Conservation (phyloP, 2,329 filamentous ascomycete species). For the Talaromyces sp. region DNA sequence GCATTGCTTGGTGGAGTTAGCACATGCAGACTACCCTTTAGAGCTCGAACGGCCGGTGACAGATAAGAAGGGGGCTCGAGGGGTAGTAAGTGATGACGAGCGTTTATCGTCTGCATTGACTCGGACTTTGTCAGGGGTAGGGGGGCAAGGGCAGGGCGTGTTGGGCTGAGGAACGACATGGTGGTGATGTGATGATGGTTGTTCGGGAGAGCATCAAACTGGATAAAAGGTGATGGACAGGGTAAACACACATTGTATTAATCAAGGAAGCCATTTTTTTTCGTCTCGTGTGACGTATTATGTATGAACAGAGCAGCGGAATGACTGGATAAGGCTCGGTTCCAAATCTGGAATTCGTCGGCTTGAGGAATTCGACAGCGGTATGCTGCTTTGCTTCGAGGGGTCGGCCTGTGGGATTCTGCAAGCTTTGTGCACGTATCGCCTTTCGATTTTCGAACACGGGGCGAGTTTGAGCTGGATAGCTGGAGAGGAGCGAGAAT, state of each 20-base stretch:
- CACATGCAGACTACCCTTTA: constrained; percentile 34
- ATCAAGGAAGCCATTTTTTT: constrained; percentile 64
- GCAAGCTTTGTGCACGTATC: not conserved
- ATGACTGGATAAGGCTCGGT: not conserved
- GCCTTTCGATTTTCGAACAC: not conserved
- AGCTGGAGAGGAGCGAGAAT: not conserved
- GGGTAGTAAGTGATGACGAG: constrained; percentile 19
- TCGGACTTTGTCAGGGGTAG: constrained; percentile 19
- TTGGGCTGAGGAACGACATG: not conserved
- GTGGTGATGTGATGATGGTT: constrained; percentile 15
- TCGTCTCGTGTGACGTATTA: not conserved
- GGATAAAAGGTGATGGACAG: constrained; percentile 22
- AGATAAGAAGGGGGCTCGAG: constrained; percentile 29
- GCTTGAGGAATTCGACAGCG: not conserved
- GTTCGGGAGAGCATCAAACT: not conserved
- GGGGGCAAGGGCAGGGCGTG: constrained; percentile 10
- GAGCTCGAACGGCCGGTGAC: constrained; percentile 28
- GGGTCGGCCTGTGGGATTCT: not conserved
- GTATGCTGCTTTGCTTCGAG: not conserved
- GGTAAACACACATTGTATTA: constrained; percentile 68
- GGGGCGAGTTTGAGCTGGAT: no score
- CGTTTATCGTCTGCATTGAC: constrained; percentile 27
- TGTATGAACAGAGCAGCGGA: not conserved
- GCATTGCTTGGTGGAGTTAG: constrained; percentile 62
- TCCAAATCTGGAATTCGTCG: not conserved